phyloP scores from a whole-genome alignment of 768 basidiomycete species.

The Boletus vermiculosoides region DNA sequence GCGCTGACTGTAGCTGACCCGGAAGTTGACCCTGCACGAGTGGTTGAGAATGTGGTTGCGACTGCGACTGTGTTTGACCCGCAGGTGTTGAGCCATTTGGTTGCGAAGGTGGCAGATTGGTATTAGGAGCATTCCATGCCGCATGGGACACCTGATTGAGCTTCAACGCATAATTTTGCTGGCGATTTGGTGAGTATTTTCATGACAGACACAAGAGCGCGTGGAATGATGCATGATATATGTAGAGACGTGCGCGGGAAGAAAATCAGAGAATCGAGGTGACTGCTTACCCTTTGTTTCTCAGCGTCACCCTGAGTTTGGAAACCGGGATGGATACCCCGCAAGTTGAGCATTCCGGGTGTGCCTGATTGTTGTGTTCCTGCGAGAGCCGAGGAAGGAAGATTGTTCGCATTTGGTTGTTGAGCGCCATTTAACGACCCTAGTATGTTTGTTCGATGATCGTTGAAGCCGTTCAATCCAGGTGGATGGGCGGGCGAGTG shows the following conservation, averaged over 20 bases:
- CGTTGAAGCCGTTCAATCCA: slow-evolving; percentile 66
- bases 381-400: slow-evolving; percentile 34
- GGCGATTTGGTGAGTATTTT: slow-evolving; percentile 10
- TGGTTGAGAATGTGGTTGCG: slow-evolving; percentile 25
- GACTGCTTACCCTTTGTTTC: slow-evolving; percentile 60
- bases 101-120: slow-evolving; percentile 39
- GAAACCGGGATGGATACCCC: slow-evolving; percentile 41
- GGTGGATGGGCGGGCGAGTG: slow-evolving; percentile 57
- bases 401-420: slow-evolving; percentile 19
- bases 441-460: slow-evolving; percentile 56
- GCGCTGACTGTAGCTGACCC: slow-evolving; percentile 18
- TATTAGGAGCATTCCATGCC: slow-evolving; percentile 63
- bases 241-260: slow-evolving; percentile 3
- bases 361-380: slow-evolving; percentile 50
- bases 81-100: slow-evolving; percentile 27
- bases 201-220: neutral
- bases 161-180: slow-evolving; percentile 64
- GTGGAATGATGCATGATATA: neutral
- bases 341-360: slow-evolving; percentile 67
- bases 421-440: slow-evolving; percentile 43
- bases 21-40: slow-evolving; percentile 24
- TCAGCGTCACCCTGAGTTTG: slow-evolving; percentile 63
- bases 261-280: neutral
- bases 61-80: slow-evolving; percentile 24
- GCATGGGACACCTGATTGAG: slow-evolving; percentile 60